Evolutionary conservation across 192 early-diverging fungal species (phyloP), one percentile per base, ranked within the genome.

Genomic region (Coemansia sp.): DNA sequence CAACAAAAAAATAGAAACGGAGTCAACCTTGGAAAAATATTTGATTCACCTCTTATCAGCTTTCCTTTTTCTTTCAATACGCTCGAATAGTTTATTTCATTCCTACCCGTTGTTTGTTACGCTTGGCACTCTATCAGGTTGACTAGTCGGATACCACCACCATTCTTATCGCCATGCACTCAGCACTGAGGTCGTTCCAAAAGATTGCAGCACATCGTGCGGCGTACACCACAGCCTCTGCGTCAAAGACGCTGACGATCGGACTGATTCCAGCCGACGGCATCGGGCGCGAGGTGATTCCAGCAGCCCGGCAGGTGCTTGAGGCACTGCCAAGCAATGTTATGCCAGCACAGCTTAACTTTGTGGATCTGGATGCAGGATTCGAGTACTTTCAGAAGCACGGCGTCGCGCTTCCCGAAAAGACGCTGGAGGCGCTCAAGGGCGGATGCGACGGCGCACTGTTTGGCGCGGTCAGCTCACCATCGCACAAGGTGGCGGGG

Each of bases 391-490:
- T 99, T 71, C 89, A 95, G 82, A 92, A 92, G 85, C 94, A 92
- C 58, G 97, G 95, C 38, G 89, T 87, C 10, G 93, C 97, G 47
- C 90, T 99, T 19, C 95, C 97, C 21, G 87, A 92, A 47, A 84
- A 89, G 65, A 99, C 95, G 15, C 87, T 99, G 6, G 86, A 88
- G 12, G 85, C 80, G 44, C 86, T 98, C 58, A 90, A 90, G 77
- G 85, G 79, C 61, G 89, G 94, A 56, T 98, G 95, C 70, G 88
- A 94, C 42, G 95, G 95, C 6, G 97, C 94, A 13, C 86, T 99
- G 62, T 99, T 99, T 85, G 97, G 97, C 18, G 93, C 95, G 49
- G 97, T 99, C 65, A 94, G 95, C 84, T 99, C 97, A 58, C 97
- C 97, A 38, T 96, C 95, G 19, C 95, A 97, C 86, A 97, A 94